Evolutionary conservation across 73 alveolate species (phyloP), one percentile per base, ranked within the genome.

Genomic region (Paramecium primaurelia): DNA sequence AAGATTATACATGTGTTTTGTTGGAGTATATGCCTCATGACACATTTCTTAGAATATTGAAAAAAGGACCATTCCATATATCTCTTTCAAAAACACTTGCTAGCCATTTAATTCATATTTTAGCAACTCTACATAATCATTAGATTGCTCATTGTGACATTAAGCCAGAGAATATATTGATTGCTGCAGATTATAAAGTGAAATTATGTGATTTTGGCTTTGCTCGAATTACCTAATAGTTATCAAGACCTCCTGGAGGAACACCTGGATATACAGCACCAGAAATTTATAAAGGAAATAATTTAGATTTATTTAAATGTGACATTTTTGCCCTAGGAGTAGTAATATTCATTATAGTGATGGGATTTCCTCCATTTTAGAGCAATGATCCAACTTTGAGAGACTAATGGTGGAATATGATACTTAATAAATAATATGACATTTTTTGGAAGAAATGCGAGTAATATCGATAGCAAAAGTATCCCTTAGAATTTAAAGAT

Each of bases 161-260:
- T n/a, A 80, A 80, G 16, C 91, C 91, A 80, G 91, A 80, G 34
- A 47, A 80, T 36, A 80, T 80, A 44, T 80, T 80, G 16, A 47
- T 80, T 3, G 47, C 77, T 8, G 54, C 71, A 26, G 91, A 80
- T 26, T 80, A 47, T 22, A 32, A 80, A 26, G 25, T 80, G n/a
- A 80, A 44, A 37, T 30, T 45, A 6, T 80, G 91, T 7, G 77
- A 80, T 25, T 80, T 80, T 80, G 91, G 91, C 49, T 80, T 80
- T 47, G 32, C 87, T 34, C 25, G 87, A 73, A 37, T 44, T 1
- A 26, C 36, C 4, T 16, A 45, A 28, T 28, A 20, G 12, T 0
- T 45, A 30, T 22, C 5, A 22, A 12, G 32, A 25, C 91, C 77
- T 42, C 77, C 75, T 32, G 91, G 91, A 5, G 77, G 91, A 1